These are phyloP conservation scores for Dactylellina drechsleri DNA, from an alignment of 2,329 filamentous ascomycete species.

Conservation along the genomic window DNA sequence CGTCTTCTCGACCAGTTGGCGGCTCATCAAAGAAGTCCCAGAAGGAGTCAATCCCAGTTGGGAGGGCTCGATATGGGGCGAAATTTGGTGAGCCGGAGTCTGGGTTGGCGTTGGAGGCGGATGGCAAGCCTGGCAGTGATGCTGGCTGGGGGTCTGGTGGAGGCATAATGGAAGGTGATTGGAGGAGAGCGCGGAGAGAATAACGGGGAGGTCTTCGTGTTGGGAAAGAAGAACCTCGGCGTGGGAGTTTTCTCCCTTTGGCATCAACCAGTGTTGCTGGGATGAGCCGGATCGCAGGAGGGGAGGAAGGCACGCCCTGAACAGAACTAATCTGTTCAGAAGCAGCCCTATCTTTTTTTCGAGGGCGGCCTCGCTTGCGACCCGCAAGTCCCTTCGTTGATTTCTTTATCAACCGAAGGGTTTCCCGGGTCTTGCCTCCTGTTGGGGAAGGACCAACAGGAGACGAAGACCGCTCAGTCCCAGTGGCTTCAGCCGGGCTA, in stretches of 20 bases:
- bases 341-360: no score
- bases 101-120: no score
- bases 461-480: not conserved
- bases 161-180: no score
- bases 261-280: not conserved
- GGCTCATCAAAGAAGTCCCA: no score
- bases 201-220: not conserved
- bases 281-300: not conserved
- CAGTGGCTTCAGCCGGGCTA: not conserved
- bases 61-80: no score
- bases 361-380: constrained; percentile 6
- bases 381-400: not conserved
- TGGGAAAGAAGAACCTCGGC: not conserved
- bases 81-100: no score
- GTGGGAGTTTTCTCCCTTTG: not conserved
- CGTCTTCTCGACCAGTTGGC: no score
- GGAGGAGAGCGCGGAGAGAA: no score
- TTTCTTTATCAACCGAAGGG: not conserved
- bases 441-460: not conserved
- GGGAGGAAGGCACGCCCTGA: not conserved
- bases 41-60: not conserved
- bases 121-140: no score
- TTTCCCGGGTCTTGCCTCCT: not conserved
- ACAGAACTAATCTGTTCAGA: no score
- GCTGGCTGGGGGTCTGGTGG: no score